phyloP scores from a whole-genome alignment of 2,329 filamentous ascomycete genomes.

The Tetracladium maxilliforme region DNA sequence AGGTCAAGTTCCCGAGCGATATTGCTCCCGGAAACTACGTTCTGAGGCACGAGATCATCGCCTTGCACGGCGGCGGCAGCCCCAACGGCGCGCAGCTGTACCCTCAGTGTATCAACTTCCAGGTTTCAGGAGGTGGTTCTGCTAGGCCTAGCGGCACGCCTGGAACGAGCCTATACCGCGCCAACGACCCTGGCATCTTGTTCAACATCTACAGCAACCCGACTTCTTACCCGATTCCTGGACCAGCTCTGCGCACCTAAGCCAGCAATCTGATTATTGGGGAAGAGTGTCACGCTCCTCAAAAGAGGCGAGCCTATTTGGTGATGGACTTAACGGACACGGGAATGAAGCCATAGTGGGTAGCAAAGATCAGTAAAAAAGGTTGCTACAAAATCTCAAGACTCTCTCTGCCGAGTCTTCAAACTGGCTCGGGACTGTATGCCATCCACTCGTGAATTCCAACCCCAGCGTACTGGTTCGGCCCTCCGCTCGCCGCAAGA shows the following conservation, averaged over 20 bases:
- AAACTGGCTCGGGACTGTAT: too few relatives aligned
- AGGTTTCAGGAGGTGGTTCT: conserved; percentile 17
- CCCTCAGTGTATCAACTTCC: conserved; percentile 24
- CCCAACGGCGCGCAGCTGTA: conserved; percentile 24
- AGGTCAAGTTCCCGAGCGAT: not conserved
- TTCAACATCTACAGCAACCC: conserved; percentile 22
- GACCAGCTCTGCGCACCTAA: conserved; percentile 19
- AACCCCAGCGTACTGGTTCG: too few relatives aligned
- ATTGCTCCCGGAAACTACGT: conserved; percentile 16
- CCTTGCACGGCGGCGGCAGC: conserved; percentile 18
- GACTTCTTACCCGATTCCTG: conserved; percentile 23
- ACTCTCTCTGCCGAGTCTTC: too few relatives aligned
- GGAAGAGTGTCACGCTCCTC: too few relatives aligned
- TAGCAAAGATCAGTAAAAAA: too few relatives aligned
- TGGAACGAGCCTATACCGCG: conserved; percentile 15
- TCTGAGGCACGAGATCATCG: conserved; percentile 26
- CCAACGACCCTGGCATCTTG: conserved; percentile 20
- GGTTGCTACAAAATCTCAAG: too few relatives aligned
- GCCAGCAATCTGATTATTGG: too few relatives aligned
- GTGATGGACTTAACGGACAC: too few relatives aligned
- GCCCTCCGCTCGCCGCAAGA: too few relatives aligned
- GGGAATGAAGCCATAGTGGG: too few relatives aligned
- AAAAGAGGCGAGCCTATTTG: too few relatives aligned
- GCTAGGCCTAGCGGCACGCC: conserved; percentile 10
- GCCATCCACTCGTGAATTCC: too few relatives aligned